Conservation (phyloP, 768 basidiomycete genomes). For the Lepiota brunneoincarnata region DNA sequence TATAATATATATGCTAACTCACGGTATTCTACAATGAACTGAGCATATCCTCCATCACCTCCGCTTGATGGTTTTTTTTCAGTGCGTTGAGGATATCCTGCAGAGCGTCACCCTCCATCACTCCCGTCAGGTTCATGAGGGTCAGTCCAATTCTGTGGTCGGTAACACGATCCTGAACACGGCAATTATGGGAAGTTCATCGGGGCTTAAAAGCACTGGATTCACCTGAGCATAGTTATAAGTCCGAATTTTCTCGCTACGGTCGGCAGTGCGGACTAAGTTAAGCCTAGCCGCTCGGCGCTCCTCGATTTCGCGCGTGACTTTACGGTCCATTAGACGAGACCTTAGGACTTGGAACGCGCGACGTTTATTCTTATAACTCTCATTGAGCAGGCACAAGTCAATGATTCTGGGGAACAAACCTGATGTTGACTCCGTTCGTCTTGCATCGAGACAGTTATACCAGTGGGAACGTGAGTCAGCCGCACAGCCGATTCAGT, state of each 20-base stretch:
- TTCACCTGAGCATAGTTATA: constrained; percentile 89
- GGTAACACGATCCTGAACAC: constrained; percentile 78
- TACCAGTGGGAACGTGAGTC: constrained; percentile 89
- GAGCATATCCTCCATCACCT: constrained; percentile 52
- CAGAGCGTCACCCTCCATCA: constrained; percentile 67
- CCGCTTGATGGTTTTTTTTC: constrained; percentile 52
- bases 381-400: neutral
- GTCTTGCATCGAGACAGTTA: constrained; percentile 98
- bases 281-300: constrained; percentile 66
- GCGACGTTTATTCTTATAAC: constrained; percentile 77
- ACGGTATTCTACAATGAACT: constrained; percentile 16
- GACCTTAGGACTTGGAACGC: constrained; percentile 90
- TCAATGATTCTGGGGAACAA: constrained; percentile 11
- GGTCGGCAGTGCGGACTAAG: constrained; percentile 78
- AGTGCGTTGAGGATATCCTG: constrained; percentile 57
- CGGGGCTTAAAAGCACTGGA: neutral
- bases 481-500: constrained; percentile 97
- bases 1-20: too few relatives aligned
- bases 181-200: neutral
- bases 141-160: constrained; percentile 88
- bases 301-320: constrained; percentile 66
- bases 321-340: constrained; percentile 78
- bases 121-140: constrained; percentile 58
- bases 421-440: constrained; percentile 95
- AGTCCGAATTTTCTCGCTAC: constrained; percentile 94